phyloP scores from a whole-genome alignment of 805 yeast genomes.

The Candida manassasensis region DNA sequence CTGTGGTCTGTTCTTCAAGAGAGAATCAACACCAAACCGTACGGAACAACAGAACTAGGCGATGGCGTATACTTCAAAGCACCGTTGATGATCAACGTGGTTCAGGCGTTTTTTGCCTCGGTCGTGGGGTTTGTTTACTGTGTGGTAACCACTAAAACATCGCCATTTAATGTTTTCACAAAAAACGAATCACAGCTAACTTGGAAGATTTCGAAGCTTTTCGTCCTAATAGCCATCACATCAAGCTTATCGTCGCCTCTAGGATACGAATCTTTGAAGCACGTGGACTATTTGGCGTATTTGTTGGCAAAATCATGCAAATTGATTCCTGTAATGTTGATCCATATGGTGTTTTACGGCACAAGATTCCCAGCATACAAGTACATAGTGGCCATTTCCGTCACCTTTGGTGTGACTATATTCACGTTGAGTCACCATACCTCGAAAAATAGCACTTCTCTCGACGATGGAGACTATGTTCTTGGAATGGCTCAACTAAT shows the following conservation, averaged over 20 bases:
- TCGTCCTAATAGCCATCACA: slow-evolving; percentile 58
- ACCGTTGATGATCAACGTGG: slow-evolving; percentile 70
- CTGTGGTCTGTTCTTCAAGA: slow-evolving; percentile 94
- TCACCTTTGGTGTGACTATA: slow-evolving; percentile 76
- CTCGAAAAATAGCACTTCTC: slow-evolving; percentile 16
- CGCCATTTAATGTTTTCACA: slow-evolving; percentile 28
- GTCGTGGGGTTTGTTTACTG: slow-evolving; percentile 63
- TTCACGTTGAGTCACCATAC: slow-evolving; percentile 57
- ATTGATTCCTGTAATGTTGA: slow-evolving; percentile 87
- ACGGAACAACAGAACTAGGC: slow-evolving; percentile 37
- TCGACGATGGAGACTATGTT: slow-evolving; percentile 38
- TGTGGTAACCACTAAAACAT: slow-evolving; percentile 23
- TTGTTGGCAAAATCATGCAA: slow-evolving; percentile 91
- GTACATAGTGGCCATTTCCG: slow-evolving; percentile 69
- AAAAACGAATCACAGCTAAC: slow-evolving; percentile 18
- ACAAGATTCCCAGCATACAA: slow-evolving; percentile 71
- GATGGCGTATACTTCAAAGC: slow-evolving; percentile 53
- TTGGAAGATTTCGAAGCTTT: slow-evolving; percentile 23
- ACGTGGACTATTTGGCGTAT: slow-evolving; percentile 82
- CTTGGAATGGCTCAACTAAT: slow-evolving; percentile 60
- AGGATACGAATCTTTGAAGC: slow-evolving; percentile 70
- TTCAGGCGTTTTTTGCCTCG: slow-evolving; percentile 73
- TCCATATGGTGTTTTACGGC: slow-evolving; percentile 68
- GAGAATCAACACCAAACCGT: slow-evolving; percentile 71
- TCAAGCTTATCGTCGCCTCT: slow-evolving; percentile 81